A percentile compares a stretch with the other conserved stretches of the same genome.
Conservation (phyloP, 495 filamentous ascomycete species). For the Thermothielavioides terrestris region DNA sequence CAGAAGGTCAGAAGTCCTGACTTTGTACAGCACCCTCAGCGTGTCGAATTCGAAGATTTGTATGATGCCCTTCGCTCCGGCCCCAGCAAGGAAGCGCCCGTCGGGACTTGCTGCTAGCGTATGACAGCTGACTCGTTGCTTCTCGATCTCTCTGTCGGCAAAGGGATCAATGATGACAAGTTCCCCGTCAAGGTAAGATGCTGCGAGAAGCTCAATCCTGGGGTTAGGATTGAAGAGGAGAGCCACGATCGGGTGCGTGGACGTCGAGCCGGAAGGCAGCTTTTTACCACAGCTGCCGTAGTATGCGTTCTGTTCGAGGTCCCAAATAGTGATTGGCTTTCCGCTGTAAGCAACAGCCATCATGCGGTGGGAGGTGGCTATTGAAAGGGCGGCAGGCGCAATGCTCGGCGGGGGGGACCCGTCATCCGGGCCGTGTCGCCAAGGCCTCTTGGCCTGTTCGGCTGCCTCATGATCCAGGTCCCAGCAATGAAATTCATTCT, state of each 20-base stretch:
- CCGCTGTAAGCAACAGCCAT: background rate
- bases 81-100: constrained; percentile 18
- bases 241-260: background rate
- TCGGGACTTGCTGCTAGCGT: constrained; percentile 20
- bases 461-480: background rate
- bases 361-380: background rate
- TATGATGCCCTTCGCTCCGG: constrained; percentile 17
- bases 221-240: background rate
- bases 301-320: constrained; percentile 14
- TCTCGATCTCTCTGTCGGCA: constrained; percentile 5
- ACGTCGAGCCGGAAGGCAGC: constrained; percentile 12
- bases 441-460: background rate
- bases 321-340: constrained; percentile 10
- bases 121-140: constrained; percentile 13
- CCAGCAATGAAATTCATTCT: background rate
- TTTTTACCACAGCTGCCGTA: constrained; percentile 25
- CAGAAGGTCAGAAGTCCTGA: background rate
- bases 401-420: background rate
- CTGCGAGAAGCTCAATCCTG: background rate
- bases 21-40: constrained; percentile 1
- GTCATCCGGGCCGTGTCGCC: background rate
- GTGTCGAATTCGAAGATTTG: constrained; percentile 23
- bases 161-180: constrained; percentile 7
- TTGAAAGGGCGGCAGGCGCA: background rate
- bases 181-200: background rate